phyloP scores from a whole-genome alignment of 139 green algal genomes.

The Chlamydomonas schloesseri region DNA sequence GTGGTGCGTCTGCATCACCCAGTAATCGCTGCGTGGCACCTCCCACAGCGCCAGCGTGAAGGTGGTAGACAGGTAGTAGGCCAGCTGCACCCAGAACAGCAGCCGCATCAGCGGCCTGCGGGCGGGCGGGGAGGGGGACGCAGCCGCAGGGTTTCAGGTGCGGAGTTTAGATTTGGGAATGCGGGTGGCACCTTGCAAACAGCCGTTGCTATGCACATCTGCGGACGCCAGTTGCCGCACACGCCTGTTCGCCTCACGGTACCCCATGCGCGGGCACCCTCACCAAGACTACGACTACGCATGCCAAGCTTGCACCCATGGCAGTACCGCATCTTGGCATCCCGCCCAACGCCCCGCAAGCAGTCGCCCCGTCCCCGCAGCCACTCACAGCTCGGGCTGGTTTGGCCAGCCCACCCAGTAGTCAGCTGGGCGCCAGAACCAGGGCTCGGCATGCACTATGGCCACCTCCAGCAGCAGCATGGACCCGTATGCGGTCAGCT shows the following conservation, averaged over 20 bases:
- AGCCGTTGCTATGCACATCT: no score
- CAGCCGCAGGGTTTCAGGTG: neutral
- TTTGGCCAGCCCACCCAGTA: constrained; percentile 69
- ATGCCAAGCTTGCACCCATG: no score
- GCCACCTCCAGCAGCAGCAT: constrained; percentile 14
- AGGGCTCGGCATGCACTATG: constrained; percentile 28
- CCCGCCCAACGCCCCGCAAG: no score
- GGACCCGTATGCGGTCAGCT: constrained; percentile 11
- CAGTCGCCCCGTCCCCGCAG: neutral
- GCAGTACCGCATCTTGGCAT: no score
- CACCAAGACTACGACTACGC: no score
- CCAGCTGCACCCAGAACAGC: constrained; percentile 67
- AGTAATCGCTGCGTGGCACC: constrained; percentile 75
- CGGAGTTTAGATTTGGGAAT: no score
- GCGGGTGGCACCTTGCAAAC: no score
- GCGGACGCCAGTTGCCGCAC: no score
- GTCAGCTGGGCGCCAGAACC: constrained; percentile 55
- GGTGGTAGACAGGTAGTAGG: constrained; percentile 68
- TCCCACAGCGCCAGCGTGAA: constrained; percentile 80
- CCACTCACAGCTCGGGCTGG: constrained; percentile 64
- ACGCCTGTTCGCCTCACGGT: no score
- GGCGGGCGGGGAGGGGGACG: neutral
- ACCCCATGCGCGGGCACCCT: no score
- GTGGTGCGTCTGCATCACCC: constrained; percentile 81
- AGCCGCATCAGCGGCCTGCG: constrained; percentile 33